Evolutionary conservation across 192 early-diverging fungal genomes (phyloP).

Genomic region (Nowakowskiella sp.): DNA sequence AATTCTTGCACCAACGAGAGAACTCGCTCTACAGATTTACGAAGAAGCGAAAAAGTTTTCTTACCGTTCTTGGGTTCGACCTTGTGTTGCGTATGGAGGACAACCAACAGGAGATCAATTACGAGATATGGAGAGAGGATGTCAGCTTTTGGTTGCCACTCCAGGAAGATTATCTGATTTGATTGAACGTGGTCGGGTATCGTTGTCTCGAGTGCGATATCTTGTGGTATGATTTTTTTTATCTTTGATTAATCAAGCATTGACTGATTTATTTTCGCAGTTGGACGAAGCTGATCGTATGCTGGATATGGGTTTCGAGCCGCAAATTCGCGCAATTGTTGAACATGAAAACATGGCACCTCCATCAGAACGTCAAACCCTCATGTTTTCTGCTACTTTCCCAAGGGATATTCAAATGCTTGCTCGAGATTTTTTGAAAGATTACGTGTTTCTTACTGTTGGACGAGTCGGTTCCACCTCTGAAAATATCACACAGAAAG

Average conservation of each 20-base stretch:
- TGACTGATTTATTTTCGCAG: conserved; percentile 74
- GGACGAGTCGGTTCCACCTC: conserved; percentile 84
- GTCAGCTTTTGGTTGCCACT: conserved; percentile 34
- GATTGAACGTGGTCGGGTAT: conserved; percentile 65
- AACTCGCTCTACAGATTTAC: conserved; percentile 93
- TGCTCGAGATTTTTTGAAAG: conserved; percentile 74
- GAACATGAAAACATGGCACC: conserved; percentile 62
- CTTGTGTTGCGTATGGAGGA: conserved; percentile 87
- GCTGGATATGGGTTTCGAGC: conserved; percentile 98
- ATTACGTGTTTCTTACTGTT: conserved; percentile 65
- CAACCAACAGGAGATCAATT: conserved; percentile 97
- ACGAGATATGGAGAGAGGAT: conserved; percentile 62
- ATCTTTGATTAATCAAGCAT: conserved; percentile 8
- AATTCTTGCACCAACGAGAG: conserved; percentile 88
- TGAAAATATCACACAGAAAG: conserved; percentile 77
- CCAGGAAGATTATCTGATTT: conserved; percentile 41
- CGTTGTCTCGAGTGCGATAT: conserved; percentile 65
- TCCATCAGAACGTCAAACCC: conserved; percentile 47
- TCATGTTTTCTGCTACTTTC: conserved; percentile 90
- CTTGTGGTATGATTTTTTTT: conserved; percentile 30
- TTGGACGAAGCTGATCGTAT: conserved; percentile 17
- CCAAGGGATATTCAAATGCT: conserved; percentile 70
- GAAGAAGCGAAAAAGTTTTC: conserved; percentile 86
- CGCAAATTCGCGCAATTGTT: conserved; percentile 82
- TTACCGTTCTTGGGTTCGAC: conserved; percentile 88